Conservation (phyloP, 1,284 basidiomycete species). For the Chalciporus piperatoides region DNA sequence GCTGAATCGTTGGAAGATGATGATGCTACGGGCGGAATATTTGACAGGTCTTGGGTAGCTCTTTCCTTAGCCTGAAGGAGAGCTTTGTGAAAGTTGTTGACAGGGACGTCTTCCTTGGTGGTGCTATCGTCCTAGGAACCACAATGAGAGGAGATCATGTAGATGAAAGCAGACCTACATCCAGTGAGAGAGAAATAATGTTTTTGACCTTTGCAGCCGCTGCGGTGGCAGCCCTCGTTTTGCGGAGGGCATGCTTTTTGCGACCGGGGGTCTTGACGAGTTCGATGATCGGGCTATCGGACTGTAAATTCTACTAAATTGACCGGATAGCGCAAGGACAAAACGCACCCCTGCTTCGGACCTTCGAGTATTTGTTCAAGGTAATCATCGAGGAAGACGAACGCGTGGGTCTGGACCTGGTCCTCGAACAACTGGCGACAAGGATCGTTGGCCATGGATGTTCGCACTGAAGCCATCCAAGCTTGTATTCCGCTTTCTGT, state of each 20-base stretch:
- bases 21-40: neutral
- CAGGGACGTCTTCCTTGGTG: conserved; percentile 41
- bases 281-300: conserved; percentile 62
- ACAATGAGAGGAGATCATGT: conserved; percentile 3
- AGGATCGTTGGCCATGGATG: conserved; percentile 67
- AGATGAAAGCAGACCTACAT: conserved; percentile 37
- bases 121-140: conserved; percentile 31
- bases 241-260: conserved; percentile 53
- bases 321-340: neutral
- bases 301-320: conserved; percentile 1
- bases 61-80: conserved; percentile 41
- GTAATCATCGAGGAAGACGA: conserved; percentile 75
- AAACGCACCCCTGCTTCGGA: conserved; percentile 55
- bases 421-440: conserved; percentile 65
- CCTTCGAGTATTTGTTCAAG: conserved; percentile 66
- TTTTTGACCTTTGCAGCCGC: conserved; percentile 45
- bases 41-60: conserved; percentile 8
- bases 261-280: conserved; percentile 80
- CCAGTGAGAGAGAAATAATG: conserved; percentile 39
- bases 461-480: conserved; percentile 66
- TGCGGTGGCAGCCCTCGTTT: conserved; percentile 42
- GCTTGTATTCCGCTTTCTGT: conserved; percentile 39
- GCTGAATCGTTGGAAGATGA: neutral
- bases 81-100: conserved; percentile 50
- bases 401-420: conserved; percentile 69